phyloP scores from a whole-genome alignment of 2,329 filamentous ascomycete genomes.

The Exophiala phaeomuriformis region DNA sequence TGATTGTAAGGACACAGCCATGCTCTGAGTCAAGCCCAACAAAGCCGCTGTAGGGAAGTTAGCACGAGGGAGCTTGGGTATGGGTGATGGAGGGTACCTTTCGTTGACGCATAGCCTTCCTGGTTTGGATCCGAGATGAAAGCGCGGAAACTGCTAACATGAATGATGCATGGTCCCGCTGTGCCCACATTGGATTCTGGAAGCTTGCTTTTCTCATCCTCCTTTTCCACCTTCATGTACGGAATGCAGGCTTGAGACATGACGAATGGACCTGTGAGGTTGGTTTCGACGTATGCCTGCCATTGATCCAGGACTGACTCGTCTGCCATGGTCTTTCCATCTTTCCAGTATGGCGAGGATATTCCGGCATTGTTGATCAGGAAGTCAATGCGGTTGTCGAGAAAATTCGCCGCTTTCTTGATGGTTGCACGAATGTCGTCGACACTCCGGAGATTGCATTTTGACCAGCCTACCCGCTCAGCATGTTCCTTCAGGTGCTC shows the following conservation, averaged over 20 bases:
- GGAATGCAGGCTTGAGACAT: slow-evolving; percentile 43
- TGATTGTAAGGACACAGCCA: slow-evolving; percentile 32
- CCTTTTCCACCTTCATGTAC: slow-evolving; percentile 37
- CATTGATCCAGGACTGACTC: slow-evolving; percentile 39
- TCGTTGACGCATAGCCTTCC: slow-evolving; percentile 43
- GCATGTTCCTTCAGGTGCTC: slow-evolving; percentile 30
- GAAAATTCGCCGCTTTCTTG: slow-evolving; percentile 32
- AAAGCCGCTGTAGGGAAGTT: slow-evolving; percentile 27
- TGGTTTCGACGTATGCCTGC: slow-evolving; percentile 43
- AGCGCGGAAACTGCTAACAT: slow-evolving; percentile 43
- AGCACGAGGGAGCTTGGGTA: neutral
- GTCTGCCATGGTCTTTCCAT: slow-evolving; percentile 43
- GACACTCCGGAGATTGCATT: slow-evolving; percentile 39
- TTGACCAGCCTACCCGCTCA: slow-evolving; percentile 32
- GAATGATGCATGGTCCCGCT: slow-evolving; percentile 42
- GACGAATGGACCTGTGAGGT: slow-evolving; percentile 42
- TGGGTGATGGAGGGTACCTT: slow-evolving; percentile 22
- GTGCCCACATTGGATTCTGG: slow-evolving; percentile 15
- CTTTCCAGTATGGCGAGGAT: slow-evolving; percentile 36
- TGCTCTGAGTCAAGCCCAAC: slow-evolving; percentile 34
- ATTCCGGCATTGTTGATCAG: slow-evolving; percentile 38
- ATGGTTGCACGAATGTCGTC: slow-evolving; percentile 34
- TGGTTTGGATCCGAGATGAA: slow-evolving; percentile 43
- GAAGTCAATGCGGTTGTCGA: slow-evolving; percentile 36
- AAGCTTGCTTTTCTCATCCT: slow-evolving; percentile 20